These are phyloP conservation scores for Yamadazyma membranifaciens DNA, from an alignment of 1,139 yeast species.

Conservation along the genomic window DNA sequence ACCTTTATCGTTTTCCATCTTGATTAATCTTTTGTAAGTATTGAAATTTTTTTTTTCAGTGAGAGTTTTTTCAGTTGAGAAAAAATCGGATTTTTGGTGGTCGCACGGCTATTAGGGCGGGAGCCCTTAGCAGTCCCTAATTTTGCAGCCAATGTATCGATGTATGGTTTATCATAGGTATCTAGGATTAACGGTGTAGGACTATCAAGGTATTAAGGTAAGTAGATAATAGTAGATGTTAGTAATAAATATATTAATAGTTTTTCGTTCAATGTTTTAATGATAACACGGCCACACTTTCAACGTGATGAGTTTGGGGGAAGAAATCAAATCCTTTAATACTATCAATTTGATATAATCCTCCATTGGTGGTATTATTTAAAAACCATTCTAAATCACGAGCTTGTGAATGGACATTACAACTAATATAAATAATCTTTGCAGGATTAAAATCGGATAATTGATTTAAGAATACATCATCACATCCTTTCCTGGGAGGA, in stretches of 20 bases:
- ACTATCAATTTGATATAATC: slow-evolving; percentile 67
- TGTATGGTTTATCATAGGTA: too few species aligned
- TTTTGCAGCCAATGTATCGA: too few species aligned
- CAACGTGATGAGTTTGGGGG: slow-evolving; percentile 98
- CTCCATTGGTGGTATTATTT: slow-evolving; percentile 62
- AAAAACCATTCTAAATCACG: slow-evolving; percentile 86
- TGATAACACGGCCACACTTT: slow-evolving; percentile 81
- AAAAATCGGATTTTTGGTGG: slow-evolving; percentile 8
- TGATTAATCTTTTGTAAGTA: slow-evolving; percentile 34
- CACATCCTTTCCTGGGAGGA: slow-evolving; percentile 98
- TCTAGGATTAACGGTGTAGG: too few species aligned
- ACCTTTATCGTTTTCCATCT: slow-evolving; percentile 99
- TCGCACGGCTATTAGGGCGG: slow-evolving; percentile 13
- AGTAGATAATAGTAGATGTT: too few species aligned
- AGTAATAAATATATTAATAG: background rate
- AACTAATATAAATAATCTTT: slow-evolving; percentile 85
- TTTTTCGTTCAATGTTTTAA: slow-evolving; percentile 13
- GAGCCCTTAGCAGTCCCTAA: slow-evolving; percentile 9
- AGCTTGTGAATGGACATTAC: slow-evolving; percentile 98
- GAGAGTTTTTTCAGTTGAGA: slow-evolving; percentile 6
- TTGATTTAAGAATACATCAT: slow-evolving; percentile 80
- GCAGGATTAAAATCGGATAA: slow-evolving; percentile 80
- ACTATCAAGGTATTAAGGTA: too few species aligned
- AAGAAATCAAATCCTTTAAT: slow-evolving; percentile 94
- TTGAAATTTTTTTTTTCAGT: slow-evolving; percentile 16